Base-by-base conservation (phyloP, 257 asterid genomes). In the Nicotiana sylvestris region DNA sequence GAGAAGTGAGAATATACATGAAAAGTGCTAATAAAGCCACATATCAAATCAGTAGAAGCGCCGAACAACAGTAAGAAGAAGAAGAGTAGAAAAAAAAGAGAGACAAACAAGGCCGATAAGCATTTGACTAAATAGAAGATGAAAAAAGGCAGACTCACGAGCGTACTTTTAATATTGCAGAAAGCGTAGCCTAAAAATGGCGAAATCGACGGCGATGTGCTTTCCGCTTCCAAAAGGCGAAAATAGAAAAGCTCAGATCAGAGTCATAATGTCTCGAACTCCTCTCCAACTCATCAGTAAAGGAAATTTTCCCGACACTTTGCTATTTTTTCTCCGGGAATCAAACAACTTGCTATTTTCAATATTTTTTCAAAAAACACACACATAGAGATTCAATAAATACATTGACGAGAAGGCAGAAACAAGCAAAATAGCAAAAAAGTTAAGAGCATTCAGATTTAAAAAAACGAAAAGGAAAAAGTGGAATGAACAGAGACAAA, bases 41-140 rank as follows among this genome's bases (percentile, higher is more conserved):
- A 29, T 29, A 76, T 76, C 80, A 51, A 76, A 76, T 8, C 80
- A 76, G 6, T 51, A 76, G 29, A 76, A 76, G 29, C 80, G 64
- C 80, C 80, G 46, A 76, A 72, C 60, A 27, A 69, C 6, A 11
- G 33, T 17, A 69, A 46, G 43, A 74, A 46, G 43, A 74, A 12
- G 37, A 27, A 64, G 18, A 65, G n/a, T 4, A 64, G 18, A 27
- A 29, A 29, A 29, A 12, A 27, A 6, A n/a, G 35, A 62, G 68
- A 62, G 17, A 62, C 68, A 10, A 62, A 62, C 29, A 61, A 61
- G 15, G 67, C 32, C 33, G 15, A 61, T 61, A 21, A 61, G 33
- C 15, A 9, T 61, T 61, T 61, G 67, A 61, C 67, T 61, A 6
- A 17, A 18, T 61, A 21, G 29, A 61, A 15, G 15, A 30, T 65